A percentile compares a stretch with the other conserved stretches of the same genome.
These are phyloP conservation scores for Cyberlindnera galapagoensis DNA, from an alignment of 805 yeast genomes.

Conservation along the genomic window DNA sequence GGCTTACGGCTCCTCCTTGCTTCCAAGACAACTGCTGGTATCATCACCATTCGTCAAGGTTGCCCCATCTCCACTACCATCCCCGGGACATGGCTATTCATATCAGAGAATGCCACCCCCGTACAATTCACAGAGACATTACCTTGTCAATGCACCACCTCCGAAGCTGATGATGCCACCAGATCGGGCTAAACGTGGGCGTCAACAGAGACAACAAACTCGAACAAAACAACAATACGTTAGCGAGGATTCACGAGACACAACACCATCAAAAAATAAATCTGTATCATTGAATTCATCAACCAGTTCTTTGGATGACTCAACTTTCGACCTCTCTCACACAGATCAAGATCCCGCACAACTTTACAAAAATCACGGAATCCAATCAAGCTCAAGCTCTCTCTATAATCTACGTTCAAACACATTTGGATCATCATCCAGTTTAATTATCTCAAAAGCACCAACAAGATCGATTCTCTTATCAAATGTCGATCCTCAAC, in stretches of 20 bases:
- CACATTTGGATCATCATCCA: too few relatives aligned
- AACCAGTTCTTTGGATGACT: constrained; percentile 3
- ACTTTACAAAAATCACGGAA: constrained; percentile 5
- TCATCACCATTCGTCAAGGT: constrained; percentile 51
- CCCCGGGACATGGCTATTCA: constrained; percentile 16
- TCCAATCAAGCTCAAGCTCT: constrained; percentile 9
- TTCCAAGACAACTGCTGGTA: constrained; percentile 55
- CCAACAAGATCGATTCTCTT: constrained; percentile 24
- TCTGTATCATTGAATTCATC: background rate
- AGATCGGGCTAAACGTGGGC: constrained; percentile 11
- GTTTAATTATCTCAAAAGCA: constrained; percentile 6
- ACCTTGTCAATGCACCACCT: too few relatives aligned
- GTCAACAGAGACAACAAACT: constrained; percentile 3
- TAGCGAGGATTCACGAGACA: constrained; percentile 1
- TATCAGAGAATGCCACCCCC: constrained; percentile 7
- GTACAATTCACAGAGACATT: too few relatives aligned
- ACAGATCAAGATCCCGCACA: constrained; percentile 5
- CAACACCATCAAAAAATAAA: background rate
- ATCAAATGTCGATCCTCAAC: constrained; percentile 13
- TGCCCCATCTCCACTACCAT: constrained; percentile 31
- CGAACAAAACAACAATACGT: too few relatives aligned
- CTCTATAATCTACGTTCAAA: constrained; percentile 8
- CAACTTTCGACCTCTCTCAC: too few relatives aligned
- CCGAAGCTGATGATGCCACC: constrained; percentile 20
- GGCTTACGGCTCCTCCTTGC: constrained; percentile 51